Base-by-base conservation (phyloP, 164 flowering plant species). In the Houttuynia cordata region DNA sequence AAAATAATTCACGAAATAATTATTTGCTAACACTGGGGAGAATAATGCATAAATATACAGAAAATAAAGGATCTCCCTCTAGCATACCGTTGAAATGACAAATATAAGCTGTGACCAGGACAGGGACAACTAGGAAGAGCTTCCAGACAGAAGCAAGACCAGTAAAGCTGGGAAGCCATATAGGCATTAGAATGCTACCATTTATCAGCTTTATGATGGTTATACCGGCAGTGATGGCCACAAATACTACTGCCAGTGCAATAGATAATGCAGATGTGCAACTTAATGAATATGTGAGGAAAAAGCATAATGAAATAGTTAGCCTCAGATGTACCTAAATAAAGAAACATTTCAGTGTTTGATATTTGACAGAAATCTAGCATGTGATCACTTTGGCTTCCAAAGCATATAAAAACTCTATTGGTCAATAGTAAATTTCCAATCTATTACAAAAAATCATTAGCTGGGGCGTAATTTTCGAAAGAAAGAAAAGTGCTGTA, bases 51-150 rank as follows among this genome's bases (percentile, higher is more conserved):
- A 42, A 42, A 42, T 42, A 10, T 42, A 42, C 49, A 42, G 49
- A 42, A 42, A 42, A 42, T 42, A 10, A 42, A 3, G 14, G 17
- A 12, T n/a, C n/a, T n/a, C 12, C 14, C 12, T 42, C n/a, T n/a
- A n/a, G 64, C 80, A 58, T 82, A 92, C 98, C 94, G 66, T 87
- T 92, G 73, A 80, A 89, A 66, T 92, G 98, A 75, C 98, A 92
- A 57, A 89, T 83, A 67, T 74, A 92, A 24, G 98, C 96, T 37
- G 96, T 89, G 72, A 89, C 98, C 15, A 92, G 81, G 63, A 92
- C 81, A 60, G 96, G 96, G 17, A 89, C 93, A 0, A 75, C 87
- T 3, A 96, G 87, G 77, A 89, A 92, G 66, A 89, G 93, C 14
- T 78, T 83, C 72, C 75, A 76, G 71, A 87, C 64, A 8, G 97